Evolutionary conservation across 1,284 basidiomycete species (phyloP).

Genomic region (Fomitopsis pinicola): DNA sequence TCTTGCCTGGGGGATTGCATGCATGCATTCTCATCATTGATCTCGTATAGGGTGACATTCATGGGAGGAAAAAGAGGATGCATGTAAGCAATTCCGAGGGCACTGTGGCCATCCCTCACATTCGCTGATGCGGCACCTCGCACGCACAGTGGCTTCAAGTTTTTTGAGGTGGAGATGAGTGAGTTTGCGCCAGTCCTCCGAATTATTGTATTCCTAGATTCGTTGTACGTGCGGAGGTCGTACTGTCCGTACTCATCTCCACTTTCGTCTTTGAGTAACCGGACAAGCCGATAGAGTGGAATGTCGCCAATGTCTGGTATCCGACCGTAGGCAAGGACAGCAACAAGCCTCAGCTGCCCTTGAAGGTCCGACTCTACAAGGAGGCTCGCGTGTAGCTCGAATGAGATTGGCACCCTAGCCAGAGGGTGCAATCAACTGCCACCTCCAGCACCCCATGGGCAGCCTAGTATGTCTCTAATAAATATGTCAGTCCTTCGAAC

Average conservation of each 20-base stretch:
- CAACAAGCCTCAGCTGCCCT: conserved; percentile 9
- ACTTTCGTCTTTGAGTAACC: conserved; percentile 10
- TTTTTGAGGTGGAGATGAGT: conserved; percentile 4
- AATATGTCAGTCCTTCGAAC: no score
- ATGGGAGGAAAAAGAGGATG: conserved; percentile 1
- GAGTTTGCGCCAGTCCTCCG: not conserved
- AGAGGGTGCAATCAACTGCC: no score
- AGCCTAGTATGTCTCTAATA: no score
- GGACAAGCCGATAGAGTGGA: conserved; percentile 17
- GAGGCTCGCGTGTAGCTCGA: no score
- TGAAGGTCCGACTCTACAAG: conserved; percentile 5
- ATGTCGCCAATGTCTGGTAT: conserved; percentile 13
- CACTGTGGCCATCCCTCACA: no score
- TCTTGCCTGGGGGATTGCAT: not conserved
- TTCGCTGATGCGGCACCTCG: no score
- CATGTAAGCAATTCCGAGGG: not conserved
- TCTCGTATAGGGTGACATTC: not conserved
- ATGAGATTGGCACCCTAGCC: no score
- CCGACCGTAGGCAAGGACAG: conserved; percentile 14
- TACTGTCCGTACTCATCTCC: conserved; percentile 8
- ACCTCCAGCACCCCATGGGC: no score
- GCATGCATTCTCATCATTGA: not conserved
- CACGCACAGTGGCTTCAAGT: not conserved
- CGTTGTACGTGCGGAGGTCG: conserved; percentile 3
- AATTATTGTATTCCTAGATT: no score